Evolutionary conservation across 2,329 filamentous ascomycete species (phyloP), one percentile per base, ranked within the genome.

Genomic region (Neonectria ditissima): DNA sequence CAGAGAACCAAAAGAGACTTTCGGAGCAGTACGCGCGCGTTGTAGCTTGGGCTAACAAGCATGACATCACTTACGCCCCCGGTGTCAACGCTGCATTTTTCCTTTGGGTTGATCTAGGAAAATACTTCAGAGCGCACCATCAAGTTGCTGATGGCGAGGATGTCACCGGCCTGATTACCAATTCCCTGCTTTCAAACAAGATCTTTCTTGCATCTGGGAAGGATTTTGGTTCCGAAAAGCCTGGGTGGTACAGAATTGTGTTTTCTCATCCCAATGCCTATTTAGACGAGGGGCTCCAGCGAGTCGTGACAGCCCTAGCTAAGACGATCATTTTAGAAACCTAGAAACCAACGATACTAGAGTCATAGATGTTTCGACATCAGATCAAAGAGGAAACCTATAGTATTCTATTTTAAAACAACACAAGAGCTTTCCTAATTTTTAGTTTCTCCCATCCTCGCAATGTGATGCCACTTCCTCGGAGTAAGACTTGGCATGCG

Each of bases 71-170:
- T 14, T 86, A 85, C 65, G 77, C 81, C 0, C 73, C 78, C 0
- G 83, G 83, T 0, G 79, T 76, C 5, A 86, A 86, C 62, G 85
- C 85, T 0, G 85, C 80, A 0, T 87, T 87, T 69, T 88, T 87
- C 68, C 69, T 88, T 1, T 88, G 84, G 84, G 75, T 84, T 2
- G 77, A 87, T 67, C 75, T 88, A 1, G 77, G 79, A 2, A 68
- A 70, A 18, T 71, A 66, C 10, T 80, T 76, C 30, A 59, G 48
- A 18, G 54, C 58, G 41, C 64, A 62, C 1, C 69, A 73, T 39
- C 39, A 61, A 0, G 61, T 55, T 6, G 10, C 55, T 14, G 67
- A 68, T 3, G 32, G 45, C 2, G 55, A 65, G 14, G 69, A 76
- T 39, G 32, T 78, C 6, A 74, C 74, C 7, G 51, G 71, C 18